phyloP scores from a whole-genome alignment of 2,329 filamentous ascomycete genomes.

The Akanthomyces dipterigenus region DNA sequence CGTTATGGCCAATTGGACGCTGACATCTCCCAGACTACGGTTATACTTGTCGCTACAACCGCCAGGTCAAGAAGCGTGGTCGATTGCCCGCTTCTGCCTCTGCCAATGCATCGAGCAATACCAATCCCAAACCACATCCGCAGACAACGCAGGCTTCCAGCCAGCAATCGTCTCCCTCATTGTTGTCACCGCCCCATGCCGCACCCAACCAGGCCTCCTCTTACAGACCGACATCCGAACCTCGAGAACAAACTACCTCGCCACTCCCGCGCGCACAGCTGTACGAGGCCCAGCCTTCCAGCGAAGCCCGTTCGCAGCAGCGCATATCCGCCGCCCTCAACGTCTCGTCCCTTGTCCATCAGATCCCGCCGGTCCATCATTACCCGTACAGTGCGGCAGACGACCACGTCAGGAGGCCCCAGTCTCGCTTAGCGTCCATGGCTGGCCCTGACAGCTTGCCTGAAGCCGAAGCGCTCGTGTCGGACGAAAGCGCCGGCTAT shows the following conservation, averaged over 20 bases:
- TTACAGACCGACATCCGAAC: neutral
- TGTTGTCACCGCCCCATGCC: neutral
- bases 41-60: constrained; percentile 30
- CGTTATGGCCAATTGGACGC: neutral
- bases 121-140: neutral
- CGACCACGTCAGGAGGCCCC: neutral
- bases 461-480: constrained; percentile 19
- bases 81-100: constrained; percentile 23
- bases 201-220: neutral
- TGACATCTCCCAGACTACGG: constrained; percentile 26
- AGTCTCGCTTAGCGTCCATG: neutral
- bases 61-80: constrained; percentile 31
- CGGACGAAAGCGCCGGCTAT: constrained; percentile 23
- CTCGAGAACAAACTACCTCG: neutral
- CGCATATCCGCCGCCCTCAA: constrained; percentile 16
- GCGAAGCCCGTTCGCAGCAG: constrained; percentile 6
- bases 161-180: neutral
- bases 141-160: neutral
- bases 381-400: neutral
- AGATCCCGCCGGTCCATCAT: constrained; percentile 12
- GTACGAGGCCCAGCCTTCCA: neutral
- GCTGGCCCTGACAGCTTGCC: neutral
- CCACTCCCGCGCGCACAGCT: constrained; percentile 2
- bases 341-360: constrained; percentile 19
- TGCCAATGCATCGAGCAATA: neutral